phyloP scores from a whole-genome alignment of 305 asterid genomes.

The Solanum hybrid region DNA sequence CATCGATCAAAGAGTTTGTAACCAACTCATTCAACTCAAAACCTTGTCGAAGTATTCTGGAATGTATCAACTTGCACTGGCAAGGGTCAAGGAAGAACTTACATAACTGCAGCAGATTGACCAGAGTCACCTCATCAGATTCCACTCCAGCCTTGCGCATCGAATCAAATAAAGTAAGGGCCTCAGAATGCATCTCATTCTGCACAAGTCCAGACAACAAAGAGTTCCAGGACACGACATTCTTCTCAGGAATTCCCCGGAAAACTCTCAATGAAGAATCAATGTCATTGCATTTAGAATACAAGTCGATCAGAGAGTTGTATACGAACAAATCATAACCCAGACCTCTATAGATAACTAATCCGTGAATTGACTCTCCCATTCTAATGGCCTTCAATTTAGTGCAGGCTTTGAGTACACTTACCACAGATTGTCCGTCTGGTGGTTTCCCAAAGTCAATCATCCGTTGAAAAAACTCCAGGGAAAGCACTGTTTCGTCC shows the following conservation, averaged over 20 bases:
- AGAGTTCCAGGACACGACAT: slow-evolving; percentile 76
- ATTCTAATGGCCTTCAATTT: slow-evolving; percentile 32
- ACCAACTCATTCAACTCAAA: slow-evolving; percentile 54
- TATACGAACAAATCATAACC: slow-evolving; percentile 55
- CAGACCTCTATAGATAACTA: slow-evolving; percentile 46
- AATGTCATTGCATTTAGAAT: slow-evolving; percentile 60
- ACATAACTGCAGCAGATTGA: slow-evolving; percentile 57
- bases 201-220: slow-evolving; percentile 62
- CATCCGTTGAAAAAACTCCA: slow-evolving; percentile 51
- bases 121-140: slow-evolving; percentile 69
- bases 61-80: slow-evolving; percentile 58
- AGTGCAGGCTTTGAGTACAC: slow-evolving; percentile 62
- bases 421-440: slow-evolving; percentile 64
- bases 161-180: slow-evolving; percentile 39
- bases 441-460: slow-evolving; percentile 28
- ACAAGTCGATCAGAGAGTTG: slow-evolving; percentile 69
- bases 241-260: slow-evolving; percentile 43
- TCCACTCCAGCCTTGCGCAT: slow-evolving; percentile 44
- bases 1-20: slow-evolving; percentile 61
- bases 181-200: slow-evolving; percentile 47
- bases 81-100: slow-evolving; percentile 37
- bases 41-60: slow-evolving; percentile 40
- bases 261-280: slow-evolving; percentile 51
- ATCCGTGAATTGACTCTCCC: slow-evolving; percentile 54
- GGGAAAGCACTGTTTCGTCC: slow-evolving; percentile 30